Base-by-base conservation (phyloP, 768 basidiomycete species). In the Xerocomus potaroensis region DNA sequence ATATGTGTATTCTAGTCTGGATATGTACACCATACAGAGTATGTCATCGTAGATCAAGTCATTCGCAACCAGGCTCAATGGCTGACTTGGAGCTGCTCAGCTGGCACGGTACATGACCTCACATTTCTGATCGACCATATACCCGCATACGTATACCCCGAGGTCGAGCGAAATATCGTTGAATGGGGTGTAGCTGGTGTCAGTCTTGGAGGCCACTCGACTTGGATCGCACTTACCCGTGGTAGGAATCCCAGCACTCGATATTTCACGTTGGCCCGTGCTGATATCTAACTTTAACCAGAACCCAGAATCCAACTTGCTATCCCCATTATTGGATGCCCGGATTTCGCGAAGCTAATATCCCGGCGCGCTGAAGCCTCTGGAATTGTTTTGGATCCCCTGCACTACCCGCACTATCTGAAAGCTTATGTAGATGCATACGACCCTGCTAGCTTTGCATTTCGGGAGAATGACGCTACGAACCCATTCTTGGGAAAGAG, bases 131-230 rank as follows among this genome's bases (percentile, higher is more conserved):
- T 92, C 43, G 89, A 93, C 60, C 83, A 87, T 55, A 71, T 94
- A 4, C 80, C 84, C 1, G 65, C 80, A 0, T 84, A 83, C 59
- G 63, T 94, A 8, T 94, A 84, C 59, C 89, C 91, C 0, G 53
- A 67, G 11, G 80, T 69, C 10, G 82, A 90, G 53, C 72, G 78
- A 22, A 61, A 57, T 12, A 75, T 94, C 30, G 72, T 68, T 6
- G 74, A 79, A 46, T 96, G 85, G 83, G 80, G 80, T 10, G 72
- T 86, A 3, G 75, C 79, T 0, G 92, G 92, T 0, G 73, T 85
- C 54, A 88, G 85, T 50, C 77, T 96, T 1, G 92, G 91, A 1
- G 91, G 91, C 0, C 91, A 96, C 61, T 75, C 88, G 14, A 74
- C 87, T 0, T 94, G 91, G 91, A 73, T 86, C 24, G 69, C 74